Percentiles rank a stretch among this genome's conserved stretches.
Conservation (phyloP, 2,329 filamentous ascomycete species). For the Stemphylium lycopersici region DNA sequence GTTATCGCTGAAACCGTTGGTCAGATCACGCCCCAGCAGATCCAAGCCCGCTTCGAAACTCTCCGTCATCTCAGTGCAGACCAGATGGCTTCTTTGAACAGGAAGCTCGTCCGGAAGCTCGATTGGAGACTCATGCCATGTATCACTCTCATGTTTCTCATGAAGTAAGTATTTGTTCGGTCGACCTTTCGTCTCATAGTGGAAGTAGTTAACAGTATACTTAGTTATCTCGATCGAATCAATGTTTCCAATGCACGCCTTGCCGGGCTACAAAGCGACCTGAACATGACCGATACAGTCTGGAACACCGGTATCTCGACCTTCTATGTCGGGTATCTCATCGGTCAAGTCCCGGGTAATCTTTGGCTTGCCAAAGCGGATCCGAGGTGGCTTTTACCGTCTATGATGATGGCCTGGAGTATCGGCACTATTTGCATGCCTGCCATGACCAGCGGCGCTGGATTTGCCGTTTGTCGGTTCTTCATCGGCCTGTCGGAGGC, state of each 20-base stretch:
- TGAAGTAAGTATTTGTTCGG: constrained; percentile 26
- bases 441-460: constrained; percentile 42
- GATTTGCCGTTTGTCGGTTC: constrained; percentile 48
- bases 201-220: constrained; percentile 11
- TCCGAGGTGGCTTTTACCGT: constrained; percentile 46
- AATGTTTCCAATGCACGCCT: constrained; percentile 50
- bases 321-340: constrained; percentile 56
- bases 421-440: constrained; percentile 55
- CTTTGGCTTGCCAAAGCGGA: constrained; percentile 52
- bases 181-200: not conserved
- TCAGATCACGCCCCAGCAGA: constrained; percentile 33
- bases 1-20: constrained; percentile 9
- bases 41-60: constrained; percentile 35
- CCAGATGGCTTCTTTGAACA: constrained; percentile 37
- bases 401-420: constrained; percentile 53
- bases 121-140: constrained; percentile 41
- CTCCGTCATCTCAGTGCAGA: constrained; percentile 31
- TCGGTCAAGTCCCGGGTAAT: constrained; percentile 56
- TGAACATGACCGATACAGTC: constrained; percentile 35
- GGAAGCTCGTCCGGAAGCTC: constrained; percentile 31
- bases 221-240: constrained; percentile 49
- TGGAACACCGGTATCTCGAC: constrained; percentile 52
- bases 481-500: constrained; percentile 49
- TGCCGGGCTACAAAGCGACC: constrained; percentile 47
- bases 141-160: constrained; percentile 41